These are phyloP conservation scores for Vitis amurensis DNA, from an alignment of 164 flowering plant species.

Conservation along the genomic window DNA sequence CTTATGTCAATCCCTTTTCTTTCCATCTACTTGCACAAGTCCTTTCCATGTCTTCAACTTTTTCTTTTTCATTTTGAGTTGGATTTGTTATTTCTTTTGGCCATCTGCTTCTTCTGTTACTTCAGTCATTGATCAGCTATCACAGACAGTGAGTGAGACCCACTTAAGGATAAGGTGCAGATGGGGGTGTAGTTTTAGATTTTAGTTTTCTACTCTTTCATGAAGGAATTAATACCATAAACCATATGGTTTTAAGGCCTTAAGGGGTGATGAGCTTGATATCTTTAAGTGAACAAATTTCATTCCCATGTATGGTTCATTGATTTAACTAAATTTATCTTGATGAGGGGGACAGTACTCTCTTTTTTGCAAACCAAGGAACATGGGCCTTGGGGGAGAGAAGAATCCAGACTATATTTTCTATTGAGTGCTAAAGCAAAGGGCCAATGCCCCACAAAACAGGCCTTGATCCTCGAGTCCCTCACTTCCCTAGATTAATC, in stretches of 20 bases:
- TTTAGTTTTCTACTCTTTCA: background rate
- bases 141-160: conserved; percentile 18
- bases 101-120: conserved; percentile 3
- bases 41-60: background rate
- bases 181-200: background rate
- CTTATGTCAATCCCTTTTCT: conserved; percentile 6
- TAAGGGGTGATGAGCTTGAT: too few species aligned
- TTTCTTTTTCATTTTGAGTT: conserved; percentile 1
- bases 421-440: background rate
- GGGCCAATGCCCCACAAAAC: background rate
- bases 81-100: background rate
- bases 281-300: too few species aligned
- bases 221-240: too few species aligned
- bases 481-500: conserved; percentile 23
- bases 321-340: too few species aligned
- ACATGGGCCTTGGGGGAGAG: conserved; percentile 10
- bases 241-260: too few species aligned
- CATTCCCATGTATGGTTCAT: too few species aligned
- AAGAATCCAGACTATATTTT: background rate
- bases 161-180: conserved; percentile 25
- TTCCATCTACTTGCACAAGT: background rate
- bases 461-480: conserved; percentile 28
- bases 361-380: conserved; percentile 21
- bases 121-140: conserved; percentile 5
- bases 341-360: conserved; percentile 4